Evolutionary conservation across 1,284 basidiomycete genomes (phyloP), one percentile per base, ranked within the genome.

Genomic region (Cryptococcus floricola): DNA sequence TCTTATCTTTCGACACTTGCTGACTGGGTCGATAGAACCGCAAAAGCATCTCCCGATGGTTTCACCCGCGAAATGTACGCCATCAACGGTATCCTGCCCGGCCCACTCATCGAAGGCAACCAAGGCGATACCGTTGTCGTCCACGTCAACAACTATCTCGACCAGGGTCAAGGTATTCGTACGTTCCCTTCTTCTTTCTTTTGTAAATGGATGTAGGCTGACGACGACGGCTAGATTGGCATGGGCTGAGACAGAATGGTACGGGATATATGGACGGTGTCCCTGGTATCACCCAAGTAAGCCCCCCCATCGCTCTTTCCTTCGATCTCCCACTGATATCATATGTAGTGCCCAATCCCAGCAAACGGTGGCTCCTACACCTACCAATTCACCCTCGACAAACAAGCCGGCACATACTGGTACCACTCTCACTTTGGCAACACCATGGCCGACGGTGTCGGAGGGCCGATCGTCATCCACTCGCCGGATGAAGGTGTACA

Each of bases 331-430:
- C 14, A 28, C 13, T 19, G 1, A 19, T 2, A 31, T 16, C 18
- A 5, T 16, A 38, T 18, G 34, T 43, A 72, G 65, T 85, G 84
- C 62, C 81, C 82, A 1, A 82, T 85, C 56, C 75, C 77, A 2
- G 18, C 45, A 10, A 70, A 80, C 0, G 75, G 76, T 0, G 62
- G 74, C 18, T 76, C 74, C 8, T 84, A 82, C 74, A 74, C 79
- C 18, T 84, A 84, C 75, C 39, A 57, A 1, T 69, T 69, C 57
- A 65, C 51, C 4, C 45, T 69, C n/a, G 34, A 53, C 9, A 38
- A 59, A 4, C 65, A 71, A 55, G 62, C 59, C 31, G 69, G 69
- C 9, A 64, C 68, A 0, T 71, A 64, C 54, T 71, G 66, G 66
- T 57, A 52, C 58, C 70, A 73, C 59, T 65, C 65, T n/a, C 70